Evolutionary conservation across 306 rosid species (phyloP), one percentile per base, ranked within the genome.

Genomic region (Prunus padus): DNA sequence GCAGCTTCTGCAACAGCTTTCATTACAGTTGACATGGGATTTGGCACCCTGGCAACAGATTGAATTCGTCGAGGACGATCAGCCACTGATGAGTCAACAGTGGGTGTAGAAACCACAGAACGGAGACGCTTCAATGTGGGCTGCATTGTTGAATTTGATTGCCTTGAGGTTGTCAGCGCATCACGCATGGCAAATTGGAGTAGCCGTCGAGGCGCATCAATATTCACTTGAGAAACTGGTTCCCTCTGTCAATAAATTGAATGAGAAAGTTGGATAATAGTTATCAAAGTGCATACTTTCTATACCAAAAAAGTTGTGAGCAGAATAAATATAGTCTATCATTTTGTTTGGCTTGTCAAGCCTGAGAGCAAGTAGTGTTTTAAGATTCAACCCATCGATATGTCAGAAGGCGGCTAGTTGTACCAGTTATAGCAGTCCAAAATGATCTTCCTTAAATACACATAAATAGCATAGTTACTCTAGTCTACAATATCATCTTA

Each of bases 1-100:
- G 99, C 93, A 82, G 97, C 98, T 78, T 92, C 97, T 1, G 93
- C 90, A 72, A 90, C 97, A 62, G 99, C 99, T 84, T 85, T 92
- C 67, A 95, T 89, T 28, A 92, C 93, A n/a, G 91, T 83, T 73
- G 96, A 87, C 97, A 92, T 89, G 71, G 93, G 89, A 85, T 88
- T 90, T 67, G 87, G 78, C 80, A 87, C 83, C 85, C 89, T 83
- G 23, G 92, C 84, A 65, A 85, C 79, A 65, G 88, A 83, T 73
- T 84, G 90, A 61, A 80, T 65, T 51, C 82, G 74, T 65, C 75
- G 88, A 54, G 89, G 86, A 81, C 71, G 91, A 81, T 84, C 89
- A 64, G 82, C 84, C 49, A 79, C 46, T 54, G 90, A 65, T n/a
- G 92, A 81, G 71, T 85, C 93, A 59, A 76, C 85, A 30, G 82